Percentiles rank a stretch among this genome's conserved stretches.
Conservation (phyloP, 2,329 filamentous ascomycete species). For the Paecilomyces dactylethromorphus region DNA sequence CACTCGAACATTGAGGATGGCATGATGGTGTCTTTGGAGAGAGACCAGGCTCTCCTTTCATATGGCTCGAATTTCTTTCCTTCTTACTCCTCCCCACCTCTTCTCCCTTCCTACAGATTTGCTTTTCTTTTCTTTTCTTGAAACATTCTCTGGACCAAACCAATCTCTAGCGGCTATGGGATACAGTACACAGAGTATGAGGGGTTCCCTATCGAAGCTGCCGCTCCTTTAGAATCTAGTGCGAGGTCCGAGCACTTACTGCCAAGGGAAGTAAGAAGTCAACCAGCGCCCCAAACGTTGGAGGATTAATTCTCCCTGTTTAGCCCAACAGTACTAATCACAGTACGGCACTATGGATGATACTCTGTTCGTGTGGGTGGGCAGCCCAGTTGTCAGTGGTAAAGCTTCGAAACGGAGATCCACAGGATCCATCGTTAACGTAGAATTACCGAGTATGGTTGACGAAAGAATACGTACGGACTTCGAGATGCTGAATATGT, state of each 20-base stretch:
- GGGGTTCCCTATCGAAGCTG: neutral
- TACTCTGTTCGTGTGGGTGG: neutral
- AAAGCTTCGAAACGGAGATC: neutral
- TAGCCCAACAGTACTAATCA: neutral
- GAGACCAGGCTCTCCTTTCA: neutral
- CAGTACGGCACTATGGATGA: neutral
- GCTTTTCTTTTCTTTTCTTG: too few species aligned
- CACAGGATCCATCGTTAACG: too few species aligned
- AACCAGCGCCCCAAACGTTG: neutral
- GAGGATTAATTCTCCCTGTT: neutral
- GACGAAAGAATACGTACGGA: too few species aligned
- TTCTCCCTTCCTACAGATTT: too few species aligned
- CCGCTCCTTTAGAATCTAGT: neutral
- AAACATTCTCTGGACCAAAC: too few species aligned
- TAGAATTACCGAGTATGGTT: too few species aligned
- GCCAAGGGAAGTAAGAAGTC: neutral
- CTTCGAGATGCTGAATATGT: too few species aligned
- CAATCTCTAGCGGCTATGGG: neutral
- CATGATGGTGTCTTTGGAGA: neutral
- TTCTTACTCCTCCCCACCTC: too few species aligned
- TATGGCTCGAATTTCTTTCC: too few species aligned
- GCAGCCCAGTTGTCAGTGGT: neutral
- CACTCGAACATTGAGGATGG: neutral
- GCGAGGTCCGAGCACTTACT: neutral
- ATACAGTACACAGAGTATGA: neutral